Evolutionary conservation across 2,329 filamentous ascomycete species (phyloP).

Genomic region (Claviceps monticola): DNA sequence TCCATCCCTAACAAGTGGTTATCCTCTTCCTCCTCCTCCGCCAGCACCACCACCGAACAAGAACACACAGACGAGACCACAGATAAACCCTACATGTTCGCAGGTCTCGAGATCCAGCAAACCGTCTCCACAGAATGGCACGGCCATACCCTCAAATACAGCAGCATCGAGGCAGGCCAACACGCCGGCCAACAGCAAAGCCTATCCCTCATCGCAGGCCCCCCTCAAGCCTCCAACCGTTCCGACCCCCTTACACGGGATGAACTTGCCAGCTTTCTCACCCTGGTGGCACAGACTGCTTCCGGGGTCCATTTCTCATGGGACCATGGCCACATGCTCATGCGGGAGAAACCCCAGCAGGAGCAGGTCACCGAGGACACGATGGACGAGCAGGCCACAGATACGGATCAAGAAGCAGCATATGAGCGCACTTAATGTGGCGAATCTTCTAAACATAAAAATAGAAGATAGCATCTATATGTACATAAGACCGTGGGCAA

Average conservation of each 20-base stretch:
- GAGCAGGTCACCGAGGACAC: constrained; percentile 16
- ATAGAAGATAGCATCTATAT: too few relatives aligned
- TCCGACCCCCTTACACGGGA: neutral
- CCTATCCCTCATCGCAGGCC: constrained; percentile 24
- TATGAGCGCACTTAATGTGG: neutral
- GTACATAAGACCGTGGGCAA: too few relatives aligned
- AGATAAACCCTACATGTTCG: constrained; percentile 26
- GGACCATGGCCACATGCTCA: constrained; percentile 17
- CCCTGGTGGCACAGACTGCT: constrained; percentile 17
- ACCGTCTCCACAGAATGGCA: constrained; percentile 27
- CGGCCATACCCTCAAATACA: constrained; percentile 35
- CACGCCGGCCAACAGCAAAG: constrained; percentile 38
- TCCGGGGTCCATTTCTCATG: constrained; percentile 20
- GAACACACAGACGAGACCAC: neutral
- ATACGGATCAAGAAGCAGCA: neutral
- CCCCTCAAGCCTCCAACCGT: neutral
- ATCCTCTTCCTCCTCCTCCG: neutral
- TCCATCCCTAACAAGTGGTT: constrained; percentile 16
- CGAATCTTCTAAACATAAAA: neutral
- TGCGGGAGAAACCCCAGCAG: constrained; percentile 12
- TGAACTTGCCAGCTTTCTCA: constrained; percentile 11
- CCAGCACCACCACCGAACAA: neutral
- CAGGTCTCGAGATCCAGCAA: constrained; percentile 39
- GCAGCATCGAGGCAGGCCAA: constrained; percentile 35
- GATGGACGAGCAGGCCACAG: constrained; percentile 9